Conservation (phyloP, 305 asterid genomes). For the Ilex paraguariensis region DNA sequence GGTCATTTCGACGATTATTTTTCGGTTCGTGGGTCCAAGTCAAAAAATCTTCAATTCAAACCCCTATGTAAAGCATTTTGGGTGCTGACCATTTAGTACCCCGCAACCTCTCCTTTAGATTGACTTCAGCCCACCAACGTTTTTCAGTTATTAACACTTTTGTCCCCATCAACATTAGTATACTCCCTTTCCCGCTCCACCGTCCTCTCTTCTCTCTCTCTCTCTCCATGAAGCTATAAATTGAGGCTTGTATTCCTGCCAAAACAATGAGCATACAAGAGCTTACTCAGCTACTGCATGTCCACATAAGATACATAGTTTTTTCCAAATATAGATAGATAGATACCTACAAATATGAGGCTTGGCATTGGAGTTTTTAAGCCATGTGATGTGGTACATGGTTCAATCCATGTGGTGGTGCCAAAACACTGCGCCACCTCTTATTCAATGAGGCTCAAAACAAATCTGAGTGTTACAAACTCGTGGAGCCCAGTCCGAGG, state of each 20-base stretch:
- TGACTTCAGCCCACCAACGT: neutral
- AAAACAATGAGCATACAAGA: neutral
- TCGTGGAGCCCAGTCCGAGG: conserved; percentile 7
- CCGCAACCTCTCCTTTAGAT: neutral
- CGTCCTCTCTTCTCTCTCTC: neutral
- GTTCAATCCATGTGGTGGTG: neutral
- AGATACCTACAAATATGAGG: neutral
- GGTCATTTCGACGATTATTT: conserved; percentile 8
- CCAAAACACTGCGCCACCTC: neutral
- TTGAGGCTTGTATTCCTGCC: too few species aligned
- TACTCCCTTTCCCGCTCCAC: neutral
- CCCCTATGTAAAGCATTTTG: too few species aligned
- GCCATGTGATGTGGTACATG: conserved; percentile 13
- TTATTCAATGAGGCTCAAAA: neutral
- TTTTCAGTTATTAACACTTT: neutral
- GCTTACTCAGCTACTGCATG: neutral
- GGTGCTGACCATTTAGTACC: too few species aligned
- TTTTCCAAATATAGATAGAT: too few species aligned
- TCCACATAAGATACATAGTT: neutral
- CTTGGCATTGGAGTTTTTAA: conserved; percentile 13
- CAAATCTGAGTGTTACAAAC: neutral
- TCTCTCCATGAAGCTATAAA: too few species aligned
- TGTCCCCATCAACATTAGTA: neutral
- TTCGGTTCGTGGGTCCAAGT: conserved; percentile 9
- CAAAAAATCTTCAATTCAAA: neutral